Evolutionary conservation across 2,329 filamentous ascomycete genomes (phyloP), one percentile per base, ranked within the genome.

Genomic region (Fusarium oxysporum): DNA sequence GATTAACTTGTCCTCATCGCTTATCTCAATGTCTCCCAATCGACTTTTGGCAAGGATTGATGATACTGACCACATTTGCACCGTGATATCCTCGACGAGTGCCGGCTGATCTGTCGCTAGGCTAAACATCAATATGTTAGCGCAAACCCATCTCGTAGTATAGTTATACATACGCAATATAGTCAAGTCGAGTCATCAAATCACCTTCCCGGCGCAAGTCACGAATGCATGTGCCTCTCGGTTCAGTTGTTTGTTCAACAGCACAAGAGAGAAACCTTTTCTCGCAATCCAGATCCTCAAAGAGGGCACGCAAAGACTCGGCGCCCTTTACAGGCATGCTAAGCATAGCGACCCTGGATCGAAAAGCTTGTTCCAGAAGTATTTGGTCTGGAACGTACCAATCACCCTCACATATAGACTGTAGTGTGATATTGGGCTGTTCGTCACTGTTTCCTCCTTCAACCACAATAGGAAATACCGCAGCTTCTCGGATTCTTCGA

Each of bases 271-370:
- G 43, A 28, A 28, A 25, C 11, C 2, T 19, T 45, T 13, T 0
- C 5, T 28, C 1, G 23, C 23, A 25, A 16, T 45, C 43, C 23
- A 45, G 43, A 19, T 3, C 23, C 23, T 45, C 11, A 28, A 45
- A 45, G 7, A 45, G 43, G 0, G 0, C 0, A 45, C 17, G 23
- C 23, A 28, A 45, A 45, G 17, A 0, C 7, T 9, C 19, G 23
- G 13, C 43, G 3, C 19, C 43, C 0, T 19, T 45, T 19, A 45
- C 17, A 28, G 23, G 0, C 43, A 45, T 45, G 43, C 4, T 4
- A 45, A 45, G 43, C 23, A 45, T 45, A 13, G 43, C 1, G 23
- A 45, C 43, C 23, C 43, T 45, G 10, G 0, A 19, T 13, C 11
- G 11, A 45, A 45, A 45, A 13, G 23, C 0, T 45, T 1, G 4